Evolutionary conservation across 1,284 basidiomycete genomes (phyloP).

Genomic region (Boletus mariae): DNA sequence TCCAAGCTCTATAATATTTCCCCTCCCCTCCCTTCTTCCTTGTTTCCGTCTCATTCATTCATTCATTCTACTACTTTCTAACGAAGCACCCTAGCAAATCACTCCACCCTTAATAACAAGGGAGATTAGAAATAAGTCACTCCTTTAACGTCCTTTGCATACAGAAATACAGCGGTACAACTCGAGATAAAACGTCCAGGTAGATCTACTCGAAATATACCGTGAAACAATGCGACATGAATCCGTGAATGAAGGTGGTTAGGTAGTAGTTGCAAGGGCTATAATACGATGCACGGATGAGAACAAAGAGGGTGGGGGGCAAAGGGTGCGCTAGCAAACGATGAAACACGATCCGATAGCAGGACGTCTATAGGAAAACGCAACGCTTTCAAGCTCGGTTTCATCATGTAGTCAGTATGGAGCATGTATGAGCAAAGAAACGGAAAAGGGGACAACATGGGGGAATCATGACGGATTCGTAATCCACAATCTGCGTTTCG

Average conservation of each 20-base stretch:
- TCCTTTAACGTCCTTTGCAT: conserved; percentile 34
- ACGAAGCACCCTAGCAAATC: conserved; percentile 2
- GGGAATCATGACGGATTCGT: conserved; percentile 53
- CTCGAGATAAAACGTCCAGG: conserved; percentile 30
- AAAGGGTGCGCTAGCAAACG: conserved; percentile 9
- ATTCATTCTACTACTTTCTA: not conserved
- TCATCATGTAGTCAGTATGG: conserved; percentile 25
- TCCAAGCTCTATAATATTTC: not conserved
- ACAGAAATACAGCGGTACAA: conserved; percentile 35
- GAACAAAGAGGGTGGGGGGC: not conserved
- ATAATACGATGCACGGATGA: conserved; percentile 26
- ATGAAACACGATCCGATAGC: conserved; percentile 13
- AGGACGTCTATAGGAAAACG: conserved; percentile 14
- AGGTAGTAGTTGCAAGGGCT: conserved; percentile 25
- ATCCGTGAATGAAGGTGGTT: conserved; percentile 32
- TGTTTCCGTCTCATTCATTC: not conserved
- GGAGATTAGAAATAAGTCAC: conserved; percentile 33
- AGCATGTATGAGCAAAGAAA: conserved; percentile 10
- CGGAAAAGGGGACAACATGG: not conserved
- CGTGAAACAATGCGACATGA: conserved; percentile 32
- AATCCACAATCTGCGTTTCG: conserved; percentile 68
- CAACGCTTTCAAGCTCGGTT: conserved; percentile 7
- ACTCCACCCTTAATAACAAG: not conserved
- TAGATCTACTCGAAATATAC: conserved; percentile 39
- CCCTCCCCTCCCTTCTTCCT: not conserved